A percentile compares a stretch with the other conserved stretches of the same genome.
Conservation (phyloP, 2,329 filamentous ascomycete genomes). For the Aspergillus sp. region DNA sequence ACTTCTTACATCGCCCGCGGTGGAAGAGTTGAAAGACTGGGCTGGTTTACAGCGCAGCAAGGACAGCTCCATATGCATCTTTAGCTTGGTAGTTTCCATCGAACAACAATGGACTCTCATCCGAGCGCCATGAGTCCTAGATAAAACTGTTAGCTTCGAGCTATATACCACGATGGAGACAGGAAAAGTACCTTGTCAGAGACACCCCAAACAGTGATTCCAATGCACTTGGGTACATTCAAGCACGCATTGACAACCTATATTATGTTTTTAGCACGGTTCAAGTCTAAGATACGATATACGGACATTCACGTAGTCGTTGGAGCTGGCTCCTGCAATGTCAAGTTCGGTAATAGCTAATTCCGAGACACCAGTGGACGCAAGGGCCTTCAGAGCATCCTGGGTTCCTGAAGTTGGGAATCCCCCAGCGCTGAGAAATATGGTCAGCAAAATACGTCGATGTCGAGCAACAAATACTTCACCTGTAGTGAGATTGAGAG, state of each 20-base stretch:
- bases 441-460: background rate
- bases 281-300: constrained; percentile 11
- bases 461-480: background rate
- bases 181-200: constrained; percentile 26
- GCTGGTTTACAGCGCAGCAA: background rate
- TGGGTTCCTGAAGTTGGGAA: constrained; percentile 7
- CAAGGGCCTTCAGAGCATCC: constrained; percentile 49
- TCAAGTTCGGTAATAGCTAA: constrained; percentile 66
- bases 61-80: background rate
- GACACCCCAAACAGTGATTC: constrained; percentile 60
- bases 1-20: too few relatives aligned
- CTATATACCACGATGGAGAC: background rate
- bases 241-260: constrained; percentile 52
- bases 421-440: constrained; percentile 25
- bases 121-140: constrained; percentile 31
- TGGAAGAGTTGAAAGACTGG: too few relatives aligned
- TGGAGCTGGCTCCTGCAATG: constrained; percentile 52
- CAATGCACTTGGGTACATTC: constrained; percentile 55
- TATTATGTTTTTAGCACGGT: constrained; percentile 2
- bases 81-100: background rate
- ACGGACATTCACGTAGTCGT: constrained; percentile 53
- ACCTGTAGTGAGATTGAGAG: constrained; percentile 48
- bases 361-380: constrained; percentile 47
- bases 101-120: background rate
- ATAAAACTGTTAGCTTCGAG: background rate